Conservation (phyloP, 306 rosid species). For the Trifolium subterraneum region DNA sequence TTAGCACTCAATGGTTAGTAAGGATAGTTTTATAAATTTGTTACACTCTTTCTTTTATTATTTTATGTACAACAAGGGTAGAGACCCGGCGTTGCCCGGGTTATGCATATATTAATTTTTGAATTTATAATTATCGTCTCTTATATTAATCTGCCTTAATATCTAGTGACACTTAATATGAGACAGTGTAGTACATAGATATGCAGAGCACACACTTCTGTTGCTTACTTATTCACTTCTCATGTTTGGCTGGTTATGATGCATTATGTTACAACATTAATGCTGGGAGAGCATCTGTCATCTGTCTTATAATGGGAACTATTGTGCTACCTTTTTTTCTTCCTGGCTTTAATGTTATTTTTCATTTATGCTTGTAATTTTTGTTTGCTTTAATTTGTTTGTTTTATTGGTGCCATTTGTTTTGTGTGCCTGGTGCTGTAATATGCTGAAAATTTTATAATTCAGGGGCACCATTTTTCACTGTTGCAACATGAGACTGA, state of each 20-base stretch:
- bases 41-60: neutral
- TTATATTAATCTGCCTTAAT: neutral
- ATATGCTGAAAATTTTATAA: constrained; percentile 27
- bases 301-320: constrained; percentile 11
- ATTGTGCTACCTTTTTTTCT: neutral
- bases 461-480: constrained; percentile 94
- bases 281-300: neutral
- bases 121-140: too few species aligned
- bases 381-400: neutral
- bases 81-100: too few species aligned
- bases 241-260: constrained; percentile 17
- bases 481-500: constrained; percentile 91
- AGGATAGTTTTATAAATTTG: neutral
- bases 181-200: neutral
- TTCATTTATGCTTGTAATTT: neutral
- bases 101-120: too few species aligned
- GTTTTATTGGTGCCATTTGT: neutral
- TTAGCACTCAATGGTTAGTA: too few species aligned
- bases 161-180: neutral
- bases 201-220: neutral
- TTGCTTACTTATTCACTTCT: neutral
- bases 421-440: constrained; percentile 36
- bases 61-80: too few species aligned
- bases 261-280: neutral
- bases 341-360: neutral